Evolutionary conservation across 2,329 filamentous ascomycete genomes (phyloP), one percentile per base, ranked within the genome.

Genomic region (Alternaria conjuncta): DNA sequence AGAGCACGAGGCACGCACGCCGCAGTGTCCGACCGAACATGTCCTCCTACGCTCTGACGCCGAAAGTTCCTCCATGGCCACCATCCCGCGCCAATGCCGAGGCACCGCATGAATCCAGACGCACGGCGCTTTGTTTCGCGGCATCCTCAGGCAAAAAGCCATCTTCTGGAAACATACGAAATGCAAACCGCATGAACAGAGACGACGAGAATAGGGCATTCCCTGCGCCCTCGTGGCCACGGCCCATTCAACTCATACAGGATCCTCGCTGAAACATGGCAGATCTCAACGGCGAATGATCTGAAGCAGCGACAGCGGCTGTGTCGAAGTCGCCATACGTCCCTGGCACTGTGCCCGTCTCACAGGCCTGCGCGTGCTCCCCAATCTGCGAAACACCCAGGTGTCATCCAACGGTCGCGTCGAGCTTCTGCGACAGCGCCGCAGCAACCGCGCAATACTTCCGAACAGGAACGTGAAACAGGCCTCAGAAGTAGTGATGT

Each of bases 401-500:
- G 45, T 61, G 57, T 49, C 55, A 63, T 53, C 25, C 54, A 61
- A 65, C 57, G 59, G 56, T 61, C 59, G 61, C 60, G 47, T 62
- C 47, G 11, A 59, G 60, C 55, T 62, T 63, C 60, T 44, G 50
- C 32, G 25, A 26, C 56, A 47, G 13, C 53, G 41, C 43, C 47
- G 56, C 47, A 54, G 60, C 53, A 46, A 21, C 12, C 28, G 43
- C 46, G 49, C 28, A 51, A 13, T n/a, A 20, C 10, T 44, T 63
- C 56, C 30, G 43, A 36, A 50, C 55, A 55, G 47, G 43, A 63
- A 32, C 28, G 44, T 26, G 56, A 26, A 20, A 69, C 67, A 67
- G 67, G 67, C 67, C 65, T 69, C 67, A 69, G 67, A 67, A 69
- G 44, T 67, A 53, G 57, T 68, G 57, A 57, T 64, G 61, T 64